Conservation (phyloP, 208 protist genomes). For the Trypanosoma vivax region DNA sequence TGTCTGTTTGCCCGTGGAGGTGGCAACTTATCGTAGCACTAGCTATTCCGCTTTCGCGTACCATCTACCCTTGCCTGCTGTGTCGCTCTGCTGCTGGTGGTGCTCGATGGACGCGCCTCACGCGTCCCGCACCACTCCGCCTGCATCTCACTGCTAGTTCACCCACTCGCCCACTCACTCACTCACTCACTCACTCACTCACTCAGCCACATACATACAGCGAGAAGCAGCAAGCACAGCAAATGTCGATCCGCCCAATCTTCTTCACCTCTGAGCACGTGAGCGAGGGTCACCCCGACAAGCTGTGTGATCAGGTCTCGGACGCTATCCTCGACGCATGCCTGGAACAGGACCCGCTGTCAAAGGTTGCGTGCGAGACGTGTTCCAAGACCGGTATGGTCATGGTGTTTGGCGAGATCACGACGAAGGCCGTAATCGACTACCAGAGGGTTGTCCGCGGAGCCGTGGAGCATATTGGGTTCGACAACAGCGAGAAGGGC, state of each 20-base stretch:
- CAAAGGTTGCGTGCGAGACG: neutral
- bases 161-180: too few relatives aligned
- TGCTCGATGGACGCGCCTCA: too few relatives aligned
- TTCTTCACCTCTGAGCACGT: neutral
- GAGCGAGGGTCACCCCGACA: neutral
- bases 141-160: too few relatives aligned
- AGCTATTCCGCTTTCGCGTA: too few relatives aligned
- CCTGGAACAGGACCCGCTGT: neutral
- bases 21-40: too few relatives aligned
- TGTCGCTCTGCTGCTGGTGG: too few relatives aligned
- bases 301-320: neutral
- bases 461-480: constrained; percentile 69
- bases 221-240: too few relatives aligned
- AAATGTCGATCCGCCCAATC: neutral
- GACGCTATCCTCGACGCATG: neutral
- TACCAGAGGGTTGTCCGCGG: constrained; percentile 89
- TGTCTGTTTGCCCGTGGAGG: too few relatives aligned
- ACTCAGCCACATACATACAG: too few relatives aligned
- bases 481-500: neutral
- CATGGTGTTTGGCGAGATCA: neutral
- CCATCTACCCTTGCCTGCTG: too few relatives aligned
- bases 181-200: too few relatives aligned
- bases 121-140: too few relatives aligned
- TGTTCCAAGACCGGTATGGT: neutral
- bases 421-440: constrained; percentile 91